These are phyloP conservation scores for Tolypocladium nubicola DNA, from an alignment of 2,329 filamentous ascomycete species.

Conservation along the genomic window DNA sequence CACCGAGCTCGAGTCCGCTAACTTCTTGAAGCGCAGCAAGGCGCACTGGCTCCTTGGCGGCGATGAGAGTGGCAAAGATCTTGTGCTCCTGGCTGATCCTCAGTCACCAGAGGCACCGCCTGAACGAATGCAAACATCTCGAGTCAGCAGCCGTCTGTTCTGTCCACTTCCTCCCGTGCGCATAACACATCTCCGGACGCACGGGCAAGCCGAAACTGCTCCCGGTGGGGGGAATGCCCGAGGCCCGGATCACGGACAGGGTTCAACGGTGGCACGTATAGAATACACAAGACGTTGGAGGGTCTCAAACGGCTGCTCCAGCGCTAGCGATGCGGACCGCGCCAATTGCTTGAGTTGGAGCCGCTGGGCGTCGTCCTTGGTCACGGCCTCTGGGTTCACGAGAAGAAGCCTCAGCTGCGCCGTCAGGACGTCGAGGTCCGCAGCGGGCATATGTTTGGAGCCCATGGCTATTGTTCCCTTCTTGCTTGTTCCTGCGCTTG, in stretches of 20 bases:
- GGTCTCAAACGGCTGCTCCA: slow-evolving; percentile 10
- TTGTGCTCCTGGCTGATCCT: slow-evolving; percentile 7
- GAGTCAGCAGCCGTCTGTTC: neutral
- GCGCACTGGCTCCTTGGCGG: slow-evolving; percentile 2
- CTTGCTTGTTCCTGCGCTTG: neutral
- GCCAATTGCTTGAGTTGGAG: neutral
- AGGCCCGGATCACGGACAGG: neutral
- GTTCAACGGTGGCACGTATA: slow-evolving; percentile 1
- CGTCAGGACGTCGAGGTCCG: neutral
- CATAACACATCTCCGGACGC: neutral
- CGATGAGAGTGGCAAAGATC: slow-evolving; percentile 5
- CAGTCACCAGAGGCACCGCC: slow-evolving; percentile 5
- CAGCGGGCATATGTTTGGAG: neutral
- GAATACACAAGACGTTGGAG: slow-evolving; percentile 7
- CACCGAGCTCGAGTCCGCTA: neutral
- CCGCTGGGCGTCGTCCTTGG: neutral
- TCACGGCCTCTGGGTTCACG: neutral
- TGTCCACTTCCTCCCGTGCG: neutral
- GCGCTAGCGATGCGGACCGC: slow-evolving; percentile 3
- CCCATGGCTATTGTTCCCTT: neutral
- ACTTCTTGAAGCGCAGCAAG: slow-evolving; percentile 3
- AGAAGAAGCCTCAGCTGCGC: neutral
- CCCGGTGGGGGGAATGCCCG: neutral
- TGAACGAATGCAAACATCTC: neutral
- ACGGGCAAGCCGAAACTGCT: neutral